These are phyloP conservation scores for Dendryphion nanum DNA, from an alignment of 2,329 filamentous ascomycete genomes.

Conservation along the genomic window DNA sequence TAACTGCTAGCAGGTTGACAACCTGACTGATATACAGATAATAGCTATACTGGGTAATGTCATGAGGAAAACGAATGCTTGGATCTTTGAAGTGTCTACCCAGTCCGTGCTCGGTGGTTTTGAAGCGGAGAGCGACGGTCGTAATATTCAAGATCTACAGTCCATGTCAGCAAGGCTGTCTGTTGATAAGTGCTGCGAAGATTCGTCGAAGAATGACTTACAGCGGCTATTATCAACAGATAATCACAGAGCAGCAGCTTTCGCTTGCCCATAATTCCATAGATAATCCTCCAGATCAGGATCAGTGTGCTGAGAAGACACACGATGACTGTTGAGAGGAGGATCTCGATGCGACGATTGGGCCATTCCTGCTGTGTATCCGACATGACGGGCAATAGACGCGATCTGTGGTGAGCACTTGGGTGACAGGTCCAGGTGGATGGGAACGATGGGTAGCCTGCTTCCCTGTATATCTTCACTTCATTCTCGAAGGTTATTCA, in stretches of 20 bases:
- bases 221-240: slow-evolving; percentile 18
- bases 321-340: not conserved
- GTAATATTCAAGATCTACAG: slow-evolving; percentile 15
- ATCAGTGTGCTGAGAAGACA: slow-evolving; percentile 7
- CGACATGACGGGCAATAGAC: not conserved
- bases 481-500: no score
- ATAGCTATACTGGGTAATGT: slow-evolving; percentile 19
- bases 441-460: not conserved
- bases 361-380: slow-evolving; percentile 1
- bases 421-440: not conserved
- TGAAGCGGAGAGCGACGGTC: slow-evolving; percentile 15
- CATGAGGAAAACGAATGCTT: slow-evolving; percentile 14
- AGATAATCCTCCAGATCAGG: slow-evolving; percentile 20
- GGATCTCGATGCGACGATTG: not conserved
- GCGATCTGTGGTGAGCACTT: no score
- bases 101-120: slow-evolving; percentile 13
- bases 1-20: slow-evolving; percentile 23
- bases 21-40: slow-evolving; percentile 19
- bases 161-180: not conserved
- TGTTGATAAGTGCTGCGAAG: slow-evolving; percentile 13
- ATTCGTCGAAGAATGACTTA: no score
- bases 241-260: slow-evolving; percentile 24
- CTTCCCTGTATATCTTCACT: not conserved
- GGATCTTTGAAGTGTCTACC: slow-evolving; percentile 23
- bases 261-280: slow-evolving; percentile 15